These are phyloP conservation scores for Canavalia gladiata DNA, from an alignment of 306 rosid species.

Conservation along the genomic window DNA sequence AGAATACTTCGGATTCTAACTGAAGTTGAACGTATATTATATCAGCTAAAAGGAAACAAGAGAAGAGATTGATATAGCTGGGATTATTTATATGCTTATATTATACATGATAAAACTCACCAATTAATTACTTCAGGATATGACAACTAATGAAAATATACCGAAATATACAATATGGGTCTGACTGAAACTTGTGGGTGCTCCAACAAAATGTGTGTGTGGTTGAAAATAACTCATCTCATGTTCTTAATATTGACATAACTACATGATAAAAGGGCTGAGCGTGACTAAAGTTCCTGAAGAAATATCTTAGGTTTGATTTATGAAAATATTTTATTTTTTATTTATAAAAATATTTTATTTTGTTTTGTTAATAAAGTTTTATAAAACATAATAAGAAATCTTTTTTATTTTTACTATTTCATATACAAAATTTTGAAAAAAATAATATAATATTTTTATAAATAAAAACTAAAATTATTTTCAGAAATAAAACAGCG, in stretches of 20 bases:
- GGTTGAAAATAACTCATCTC: slow-evolving; percentile 3
- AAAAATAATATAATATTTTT: no score
- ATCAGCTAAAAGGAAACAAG: neutral
- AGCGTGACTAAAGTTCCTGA: neutral
- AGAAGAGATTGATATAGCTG: neutral
- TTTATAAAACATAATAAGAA: no score
- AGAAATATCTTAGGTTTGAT: neutral
- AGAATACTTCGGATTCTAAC: neutral
- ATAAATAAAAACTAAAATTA: no score
- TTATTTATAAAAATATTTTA: no score
- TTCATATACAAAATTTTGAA: no score
- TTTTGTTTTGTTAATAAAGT: no score
- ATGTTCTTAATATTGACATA: neutral
- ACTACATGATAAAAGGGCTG: neutral
- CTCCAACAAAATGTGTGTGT: slow-evolving; percentile 32
- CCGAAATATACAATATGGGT: slow-evolving; percentile 20
- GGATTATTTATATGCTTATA: neutral
- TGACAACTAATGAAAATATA: slow-evolving; percentile 18
- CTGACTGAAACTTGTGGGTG: slow-evolving; percentile 30
- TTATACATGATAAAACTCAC: slow-evolving; percentile 8
- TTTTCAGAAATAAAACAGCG: no score
- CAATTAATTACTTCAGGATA: slow-evolving; percentile 32
- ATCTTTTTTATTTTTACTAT: no score
- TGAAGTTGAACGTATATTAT: slow-evolving; percentile 1
- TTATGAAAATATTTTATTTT: no score